Conservation (phyloP, 768 basidiomycete species). For the Pisolithus tinctorius region DNA sequence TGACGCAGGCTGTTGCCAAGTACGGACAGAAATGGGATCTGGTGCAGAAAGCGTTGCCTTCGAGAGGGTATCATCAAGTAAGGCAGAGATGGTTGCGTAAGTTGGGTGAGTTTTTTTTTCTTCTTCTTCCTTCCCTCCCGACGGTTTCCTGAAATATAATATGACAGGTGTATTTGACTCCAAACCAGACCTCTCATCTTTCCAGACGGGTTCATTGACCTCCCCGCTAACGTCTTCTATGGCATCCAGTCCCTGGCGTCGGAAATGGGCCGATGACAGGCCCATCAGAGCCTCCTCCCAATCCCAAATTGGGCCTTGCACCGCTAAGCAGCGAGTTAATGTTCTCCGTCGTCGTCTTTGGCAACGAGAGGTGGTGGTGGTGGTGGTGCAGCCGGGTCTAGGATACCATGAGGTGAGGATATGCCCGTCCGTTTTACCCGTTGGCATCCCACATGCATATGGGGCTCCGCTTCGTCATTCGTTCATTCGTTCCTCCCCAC, state of each 20-base stretch:
- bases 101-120: constrained; percentile 19
- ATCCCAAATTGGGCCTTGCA: constrained; percentile 32
- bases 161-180: constrained; percentile 31
- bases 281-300: constrained; percentile 24
- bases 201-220: constrained; percentile 20
- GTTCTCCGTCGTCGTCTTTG: constrained; percentile 17
- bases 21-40: constrained; percentile 35
- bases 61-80: constrained; percentile 37
- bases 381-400: background rate
- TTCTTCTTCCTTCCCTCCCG: background rate
- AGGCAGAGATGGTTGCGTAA: constrained; percentile 38
- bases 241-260: no score
- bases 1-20: constrained; percentile 32
- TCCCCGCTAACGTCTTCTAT: constrained; percentile 1
- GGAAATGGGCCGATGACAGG: no score
- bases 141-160: background rate
- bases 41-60: constrained; percentile 35
- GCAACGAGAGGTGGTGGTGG: constrained; percentile 10
- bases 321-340: constrained; percentile 31
- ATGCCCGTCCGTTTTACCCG: no score
- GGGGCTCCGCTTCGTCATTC: no score
- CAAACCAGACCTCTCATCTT: constrained; percentile 29
- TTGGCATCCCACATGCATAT: no score
- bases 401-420: no score
- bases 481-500: no score